Conservation (phyloP, 2,329 filamentous ascomycete genomes). For the Corynespora cassiicola region DNA sequence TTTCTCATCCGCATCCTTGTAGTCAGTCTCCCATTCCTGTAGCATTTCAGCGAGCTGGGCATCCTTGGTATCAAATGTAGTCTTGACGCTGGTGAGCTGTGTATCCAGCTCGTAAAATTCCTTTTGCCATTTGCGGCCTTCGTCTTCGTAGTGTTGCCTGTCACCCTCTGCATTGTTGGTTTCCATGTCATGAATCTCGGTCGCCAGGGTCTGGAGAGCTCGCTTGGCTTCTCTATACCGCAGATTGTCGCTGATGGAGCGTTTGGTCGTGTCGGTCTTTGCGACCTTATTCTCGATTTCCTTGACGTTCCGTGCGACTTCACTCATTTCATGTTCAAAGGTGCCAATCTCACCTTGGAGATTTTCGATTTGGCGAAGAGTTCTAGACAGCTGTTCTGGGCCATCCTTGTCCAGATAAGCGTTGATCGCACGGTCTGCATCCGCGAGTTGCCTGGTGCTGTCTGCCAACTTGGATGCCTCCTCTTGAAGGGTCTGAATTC, state of each 20-base stretch:
- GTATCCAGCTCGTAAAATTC: conserved; percentile 74
- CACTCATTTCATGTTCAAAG: conserved; percentile 71
- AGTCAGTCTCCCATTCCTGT: conserved; percentile 83
- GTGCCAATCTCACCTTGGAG: conserved; percentile 71
- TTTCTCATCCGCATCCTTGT: conserved; percentile 78
- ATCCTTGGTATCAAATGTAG: conserved; percentile 83
- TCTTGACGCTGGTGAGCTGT: conserved; percentile 76
- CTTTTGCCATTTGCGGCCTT: conserved; percentile 72
- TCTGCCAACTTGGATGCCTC: conserved; percentile 75
- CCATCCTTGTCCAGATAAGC: conserved; percentile 81
- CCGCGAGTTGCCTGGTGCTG: conserved; percentile 77
- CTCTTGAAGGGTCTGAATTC: conserved; percentile 74
- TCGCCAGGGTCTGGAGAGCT: conserved; percentile 69
- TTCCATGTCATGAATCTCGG: conserved; percentile 77
- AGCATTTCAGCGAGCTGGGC: conserved; percentile 76
- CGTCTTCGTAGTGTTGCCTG: conserved; percentile 73
- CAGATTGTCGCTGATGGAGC: conserved; percentile 88
- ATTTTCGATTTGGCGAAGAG: conserved; percentile 71
- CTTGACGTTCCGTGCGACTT: conserved; percentile 75
- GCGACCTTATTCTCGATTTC: conserved; percentile 77
- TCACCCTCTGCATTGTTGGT: conserved; percentile 83
- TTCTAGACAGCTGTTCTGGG: conserved; percentile 71
- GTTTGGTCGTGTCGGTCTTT: conserved; percentile 82
- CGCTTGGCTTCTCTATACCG: conserved; percentile 79
- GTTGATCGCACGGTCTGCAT: conserved; percentile 78